Conservation (phyloP, 108 stramenopile species). For the Fistulifera pelliculosa region DNA sequence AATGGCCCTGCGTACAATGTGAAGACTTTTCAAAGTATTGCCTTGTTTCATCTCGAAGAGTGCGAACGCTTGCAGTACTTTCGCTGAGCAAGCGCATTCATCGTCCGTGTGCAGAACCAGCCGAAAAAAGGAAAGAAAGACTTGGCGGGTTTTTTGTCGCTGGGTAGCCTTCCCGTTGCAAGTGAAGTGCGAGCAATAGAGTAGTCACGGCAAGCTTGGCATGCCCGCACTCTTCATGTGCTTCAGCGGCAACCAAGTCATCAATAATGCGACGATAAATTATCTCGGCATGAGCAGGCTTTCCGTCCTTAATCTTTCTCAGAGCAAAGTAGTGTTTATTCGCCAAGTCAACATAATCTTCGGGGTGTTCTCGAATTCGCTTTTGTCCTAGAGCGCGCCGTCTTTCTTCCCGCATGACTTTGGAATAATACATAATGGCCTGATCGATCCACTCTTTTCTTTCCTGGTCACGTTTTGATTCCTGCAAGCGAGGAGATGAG, state of each 20-base stretch:
- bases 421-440: constrained; percentile 45
- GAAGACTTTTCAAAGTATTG: constrained; percentile 36
- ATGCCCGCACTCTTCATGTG: constrained; percentile 53
- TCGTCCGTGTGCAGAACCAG: constrained; percentile 22
- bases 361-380: constrained; percentile 13
- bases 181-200: constrained; percentile 62
- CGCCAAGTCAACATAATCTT: constrained; percentile 43
- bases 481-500: too few species aligned
- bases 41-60: constrained; percentile 84
- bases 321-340: constrained; percentile 76
- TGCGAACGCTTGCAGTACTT: constrained; percentile 71
- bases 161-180: constrained; percentile 54
- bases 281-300: constrained; percentile 50
- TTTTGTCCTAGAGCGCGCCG: constrained; percentile 25
- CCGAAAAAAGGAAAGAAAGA: constrained; percentile 73
- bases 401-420: constrained; percentile 55
- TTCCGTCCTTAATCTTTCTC: constrained; percentile 55
- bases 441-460: constrained; percentile 14
- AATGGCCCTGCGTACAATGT: constrained; percentile 52
- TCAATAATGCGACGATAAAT: constrained; percentile 69
- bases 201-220: constrained; percentile 79
- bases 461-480: too few species aligned
- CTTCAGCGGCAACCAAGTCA: constrained; percentile 33
- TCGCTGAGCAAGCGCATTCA: constrained; percentile 71
- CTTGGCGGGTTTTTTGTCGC: constrained; percentile 52